phyloP scores from a whole-genome alignment of 106 monocot genomes.

The Iris macrosiphon region DNA sequence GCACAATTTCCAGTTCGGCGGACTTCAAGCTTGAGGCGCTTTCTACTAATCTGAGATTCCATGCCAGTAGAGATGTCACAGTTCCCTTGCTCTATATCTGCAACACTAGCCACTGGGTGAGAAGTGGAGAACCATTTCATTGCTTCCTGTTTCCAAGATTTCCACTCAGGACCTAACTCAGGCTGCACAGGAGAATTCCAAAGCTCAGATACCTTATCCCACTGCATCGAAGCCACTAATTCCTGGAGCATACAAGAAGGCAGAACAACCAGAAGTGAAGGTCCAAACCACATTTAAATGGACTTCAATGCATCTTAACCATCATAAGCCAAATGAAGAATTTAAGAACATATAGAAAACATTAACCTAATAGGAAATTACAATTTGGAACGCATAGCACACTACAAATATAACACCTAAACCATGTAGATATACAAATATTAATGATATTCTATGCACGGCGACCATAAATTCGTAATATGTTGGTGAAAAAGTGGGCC shows the following conservation, averaged over 20 bases:
- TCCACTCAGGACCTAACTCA: constrained; percentile 75
- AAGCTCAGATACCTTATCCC: constrained; percentile 66
- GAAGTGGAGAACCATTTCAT: constrained; percentile 53
- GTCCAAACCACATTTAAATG: not conserved
- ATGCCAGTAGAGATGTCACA: constrained; percentile 14
- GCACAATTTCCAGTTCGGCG: constrained; percentile 26
- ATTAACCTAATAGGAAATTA: not conserved
- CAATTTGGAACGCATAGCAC: too few relatives aligned
- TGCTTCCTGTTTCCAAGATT: constrained; percentile 83
- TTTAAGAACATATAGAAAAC: not conserved
- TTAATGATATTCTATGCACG: too few relatives aligned
- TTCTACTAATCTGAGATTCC: constrained; percentile 37
- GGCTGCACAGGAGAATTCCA: constrained; percentile 66
- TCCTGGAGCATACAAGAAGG: constrained; percentile 36
- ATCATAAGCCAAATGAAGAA: not conserved
- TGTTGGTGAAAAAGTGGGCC: too few relatives aligned
- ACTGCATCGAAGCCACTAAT: constrained; percentile 56
- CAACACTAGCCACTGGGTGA: constrained; percentile 18
- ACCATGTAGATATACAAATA: too few relatives aligned
- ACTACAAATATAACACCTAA: too few relatives aligned
- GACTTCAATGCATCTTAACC: not conserved
- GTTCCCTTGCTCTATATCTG: constrained; percentile 19
- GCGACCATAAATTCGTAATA: too few relatives aligned
- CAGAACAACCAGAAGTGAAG: not conserved
- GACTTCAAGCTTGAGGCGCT: constrained; percentile 69